Evolutionary conservation across 164 flowering plant genomes (phyloP).

Genomic region (Vitis amurensis): DNA sequence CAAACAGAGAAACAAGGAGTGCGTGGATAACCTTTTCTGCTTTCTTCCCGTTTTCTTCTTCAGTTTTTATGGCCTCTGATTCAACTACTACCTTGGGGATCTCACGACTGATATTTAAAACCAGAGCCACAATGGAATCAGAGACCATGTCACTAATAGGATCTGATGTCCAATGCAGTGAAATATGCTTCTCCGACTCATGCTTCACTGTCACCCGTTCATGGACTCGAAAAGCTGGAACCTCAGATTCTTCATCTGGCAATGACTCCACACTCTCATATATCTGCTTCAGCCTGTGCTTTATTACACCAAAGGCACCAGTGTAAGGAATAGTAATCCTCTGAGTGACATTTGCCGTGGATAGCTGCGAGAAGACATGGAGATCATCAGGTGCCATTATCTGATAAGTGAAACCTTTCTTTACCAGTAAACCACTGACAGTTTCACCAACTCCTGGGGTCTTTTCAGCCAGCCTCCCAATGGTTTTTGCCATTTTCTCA

Average conservation of each 20-base stretch:
- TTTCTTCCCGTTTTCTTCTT: conserved; percentile 72
- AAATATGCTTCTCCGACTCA: conserved; percentile 79
- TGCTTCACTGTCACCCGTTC: conserved; percentile 81
- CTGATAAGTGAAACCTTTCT: conserved; percentile 92
- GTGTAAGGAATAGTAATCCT: conserved; percentile 84
- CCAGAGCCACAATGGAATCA: conserved; percentile 81
- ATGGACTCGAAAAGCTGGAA: conserved; percentile 68
- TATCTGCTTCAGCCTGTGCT: conserved; percentile 75
- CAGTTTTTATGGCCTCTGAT: conserved; percentile 48
- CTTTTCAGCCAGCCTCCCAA: conserved; percentile 83
- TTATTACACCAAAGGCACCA: conserved; percentile 80
- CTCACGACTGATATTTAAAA: conserved; percentile 72
- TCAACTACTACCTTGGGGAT: conserved; percentile 64
- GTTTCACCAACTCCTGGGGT: conserved; percentile 79
- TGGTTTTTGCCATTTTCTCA: conserved; percentile 91
- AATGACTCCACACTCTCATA: conserved; percentile 80
- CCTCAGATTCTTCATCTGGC: conserved; percentile 58
- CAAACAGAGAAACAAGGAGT: conserved; percentile 82
- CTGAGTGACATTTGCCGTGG: conserved; percentile 73
- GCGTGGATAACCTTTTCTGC: conserved; percentile 75
- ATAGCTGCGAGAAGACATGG: conserved; percentile 83
- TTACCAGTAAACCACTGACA: conserved; percentile 87
- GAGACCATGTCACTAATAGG: conserved; percentile 97
- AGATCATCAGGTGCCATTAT: conserved; percentile 97
- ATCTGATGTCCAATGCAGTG: conserved; percentile 86